Base-by-base conservation (phyloP, 2,329 filamentous ascomycete species). In the Coleophoma eucalyptorum region DNA sequence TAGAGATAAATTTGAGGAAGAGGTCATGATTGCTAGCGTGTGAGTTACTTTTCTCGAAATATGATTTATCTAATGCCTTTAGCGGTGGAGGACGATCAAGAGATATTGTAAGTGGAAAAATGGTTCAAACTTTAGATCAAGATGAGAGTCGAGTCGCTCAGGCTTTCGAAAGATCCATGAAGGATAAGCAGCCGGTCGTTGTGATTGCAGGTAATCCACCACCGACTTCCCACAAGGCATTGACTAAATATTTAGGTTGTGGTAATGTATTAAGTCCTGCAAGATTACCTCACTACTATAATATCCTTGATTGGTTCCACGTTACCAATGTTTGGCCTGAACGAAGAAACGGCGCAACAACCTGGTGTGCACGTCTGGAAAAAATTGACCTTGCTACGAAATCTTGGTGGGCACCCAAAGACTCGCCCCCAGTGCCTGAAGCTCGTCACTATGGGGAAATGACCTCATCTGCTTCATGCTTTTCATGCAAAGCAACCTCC, bases 261-360 rank as follows among this genome's bases (percentile, higher is more conserved):
- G 65, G 75, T 48, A 80, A 83, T 54, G 62, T 64, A 3, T 63
- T 73, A 19, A 71, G 77, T 16, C 71, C 73, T 0, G 74, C 73
- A 1, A 68, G 72, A 21, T 69, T 84, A 7, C 77, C 79, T 0
- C 73, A 84, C 51, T 69, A 75, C 1, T 90, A 84, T 59, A 83
- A 78, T 50, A 81, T 90, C 0, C 71, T 91, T 40, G 85, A 75
- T n/a, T 83, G 76, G 64, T 91, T 89, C 63, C 80, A 83, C 45
- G 71, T 88, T 12, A 87, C 84, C 0, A 72, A 86, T 45, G 72
- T 90, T 0, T 92, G 87, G 87, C 72, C 68, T 11, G 87, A 92
- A 58, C 76, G 73, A 52, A 69, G 69, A 4, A 55, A 68, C 1
- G 34, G 50, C 0, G 55, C 66, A 5, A 62, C 58, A 1, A 56